Conservation (phyloP, 2,329 filamentous ascomycete genomes). For the Fusarium tupiense region DNA sequence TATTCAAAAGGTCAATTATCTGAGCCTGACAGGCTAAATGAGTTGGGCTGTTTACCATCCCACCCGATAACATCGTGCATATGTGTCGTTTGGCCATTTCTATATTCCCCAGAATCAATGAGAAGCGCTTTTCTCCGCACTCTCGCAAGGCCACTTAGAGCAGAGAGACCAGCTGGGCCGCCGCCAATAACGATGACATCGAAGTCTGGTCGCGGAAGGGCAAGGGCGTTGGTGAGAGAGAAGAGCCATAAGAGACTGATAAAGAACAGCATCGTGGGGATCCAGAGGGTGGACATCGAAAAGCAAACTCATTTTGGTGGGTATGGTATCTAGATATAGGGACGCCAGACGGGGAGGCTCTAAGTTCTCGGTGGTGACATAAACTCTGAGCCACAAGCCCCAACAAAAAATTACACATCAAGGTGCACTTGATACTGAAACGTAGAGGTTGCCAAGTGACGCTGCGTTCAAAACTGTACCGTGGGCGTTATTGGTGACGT, state of each 20-base stretch:
- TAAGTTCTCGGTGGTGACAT: neutral
- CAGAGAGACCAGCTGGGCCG: conserved; percentile 64
- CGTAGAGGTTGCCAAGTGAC: neutral
- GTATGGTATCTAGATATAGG: neutral
- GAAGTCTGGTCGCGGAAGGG: neutral
- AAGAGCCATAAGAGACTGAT: conserved; percentile 17
- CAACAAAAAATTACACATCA: neutral
- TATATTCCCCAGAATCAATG: conserved; percentile 67
- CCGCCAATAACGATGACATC: conserved; percentile 68
- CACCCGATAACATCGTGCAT: conserved; percentile 71
- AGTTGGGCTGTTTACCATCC: conserved; percentile 57
- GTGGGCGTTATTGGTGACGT: fast-evolving
- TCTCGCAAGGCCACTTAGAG: conserved; percentile 66
- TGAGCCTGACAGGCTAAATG: fast-evolving
- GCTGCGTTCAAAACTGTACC: fast-evolving
- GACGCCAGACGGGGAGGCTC: fast-evolving
- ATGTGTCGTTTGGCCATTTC: conserved; percentile 64
- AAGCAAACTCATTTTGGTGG: neutral
- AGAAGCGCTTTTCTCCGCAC: conserved; percentile 64
- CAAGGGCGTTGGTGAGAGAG: conserved; percentile 13
- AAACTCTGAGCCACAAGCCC: neutral
- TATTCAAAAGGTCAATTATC: conserved; percentile 36
- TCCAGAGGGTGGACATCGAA: too few species aligned
- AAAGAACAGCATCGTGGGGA: conserved; percentile 29
- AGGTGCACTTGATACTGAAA: too few species aligned